Base-by-base conservation (phyloP, 176 grass and related monocot genomes). In the Chrysopogon serrulatus region DNA sequence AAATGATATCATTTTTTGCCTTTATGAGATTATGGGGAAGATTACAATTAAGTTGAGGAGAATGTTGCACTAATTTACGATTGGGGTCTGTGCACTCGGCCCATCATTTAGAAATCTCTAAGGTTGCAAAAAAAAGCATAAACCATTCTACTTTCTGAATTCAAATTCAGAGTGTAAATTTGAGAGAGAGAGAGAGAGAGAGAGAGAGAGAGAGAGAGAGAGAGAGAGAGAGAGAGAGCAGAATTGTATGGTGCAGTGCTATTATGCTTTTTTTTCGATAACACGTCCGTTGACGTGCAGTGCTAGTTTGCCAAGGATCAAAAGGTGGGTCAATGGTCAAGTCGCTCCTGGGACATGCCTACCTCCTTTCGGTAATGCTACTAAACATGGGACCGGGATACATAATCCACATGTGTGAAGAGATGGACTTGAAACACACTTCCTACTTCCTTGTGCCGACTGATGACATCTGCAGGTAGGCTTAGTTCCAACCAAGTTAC, bases 401-500 rank as follows among this genome's bases (percentile, higher is more conserved):
- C 71, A 48, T 31, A 44, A 45, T 42, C 36, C 24, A 45, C 61
- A 40, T 60, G 19, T 5, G 53, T 16, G 44, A 23, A 15, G 13
- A 48, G 27, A 60, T 32, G 47, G 41, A 62, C 37, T 73, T 77
- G 23, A 41, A 71, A 41, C 19, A 33, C n/a, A 67, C 26, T 7
- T 43, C 12, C 33, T 83, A 67, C 26, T 7, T 43, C 12, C 33
- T 83, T 64, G 74, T 67, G 36, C n/a, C 26, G 57, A 65, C 41
- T 47, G 60, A 33, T 56, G 35, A 73, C 24, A 79, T 43, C 27
- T 54, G 54, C 28, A 65, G 65, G 79, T 90, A 86, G 88, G 79
- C 39, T 78, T 66, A 66, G 60, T 78, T 73, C 79, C 88, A 90
- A 73, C 56, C 21, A 82, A 82, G n/a, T 3, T 78, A 14, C 45